A percentile compares a stretch with the other conserved stretches of the same genome.
These are phyloP conservation scores for Eucalyptus curtisii DNA, from an alignment of 345 rosid species.

Conservation along the genomic window DNA sequence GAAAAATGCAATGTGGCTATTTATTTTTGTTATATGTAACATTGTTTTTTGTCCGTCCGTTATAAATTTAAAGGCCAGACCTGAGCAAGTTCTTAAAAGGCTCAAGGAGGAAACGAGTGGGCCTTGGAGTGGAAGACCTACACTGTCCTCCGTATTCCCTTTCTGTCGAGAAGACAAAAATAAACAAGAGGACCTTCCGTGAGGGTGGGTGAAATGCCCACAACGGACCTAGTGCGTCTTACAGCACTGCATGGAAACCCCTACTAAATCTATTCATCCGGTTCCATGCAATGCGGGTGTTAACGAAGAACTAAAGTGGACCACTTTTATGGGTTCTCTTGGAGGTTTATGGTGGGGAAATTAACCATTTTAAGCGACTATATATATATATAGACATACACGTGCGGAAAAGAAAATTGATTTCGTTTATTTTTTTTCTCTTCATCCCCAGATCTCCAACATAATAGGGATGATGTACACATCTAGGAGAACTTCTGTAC, in stretches of 20 bases:
- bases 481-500: slow-evolving; percentile 27
- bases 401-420: background rate
- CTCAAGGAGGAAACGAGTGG: too few relatives aligned
- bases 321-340: background rate
- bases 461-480: background rate
- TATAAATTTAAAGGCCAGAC: background rate
- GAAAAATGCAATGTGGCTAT: background rate
- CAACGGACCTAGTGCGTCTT: too few relatives aligned
- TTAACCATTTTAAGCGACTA: background rate
- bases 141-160: too few relatives aligned
- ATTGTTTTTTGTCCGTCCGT: background rate
- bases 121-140: too few relatives aligned
- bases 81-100: too few relatives aligned
- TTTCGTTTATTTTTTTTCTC: background rate
- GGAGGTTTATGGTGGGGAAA: background rate
- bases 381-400: accelerated
- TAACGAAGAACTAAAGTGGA: background rate
- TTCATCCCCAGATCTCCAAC: background rate
- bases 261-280: too few relatives aligned
- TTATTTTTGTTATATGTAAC: too few relatives aligned
- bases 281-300: background rate
- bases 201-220: too few relatives aligned
- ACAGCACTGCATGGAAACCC: too few relatives aligned
- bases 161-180: too few relatives aligned
- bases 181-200: too few relatives aligned